These are phyloP conservation scores for Escallonia herrerae DNA, from an alignment of 129 eudicot genomes.

Conservation along the genomic window DNA sequence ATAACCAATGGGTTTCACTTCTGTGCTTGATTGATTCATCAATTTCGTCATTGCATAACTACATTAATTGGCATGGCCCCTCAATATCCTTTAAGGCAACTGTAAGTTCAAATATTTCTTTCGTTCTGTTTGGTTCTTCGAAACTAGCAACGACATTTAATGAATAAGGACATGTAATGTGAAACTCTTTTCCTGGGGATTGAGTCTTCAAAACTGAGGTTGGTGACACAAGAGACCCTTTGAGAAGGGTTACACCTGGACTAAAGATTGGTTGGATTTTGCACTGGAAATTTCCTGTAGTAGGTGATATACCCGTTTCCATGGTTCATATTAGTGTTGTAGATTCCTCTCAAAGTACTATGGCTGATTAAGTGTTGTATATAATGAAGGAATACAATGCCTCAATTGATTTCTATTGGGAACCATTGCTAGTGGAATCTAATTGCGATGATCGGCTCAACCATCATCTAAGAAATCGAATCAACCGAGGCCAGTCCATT, in stretches of 20 bases:
- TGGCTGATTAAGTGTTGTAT: background rate
- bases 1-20: constrained; percentile 41
- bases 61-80: background rate
- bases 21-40: constrained; percentile 30
- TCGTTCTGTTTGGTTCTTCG: no score
- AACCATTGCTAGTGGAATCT: constrained; percentile 62
- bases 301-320: no score
- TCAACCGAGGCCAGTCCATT: constrained; percentile 27
- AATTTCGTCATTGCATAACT: background rate
- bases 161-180: no score
- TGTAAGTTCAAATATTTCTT: background rate
- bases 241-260: no score
- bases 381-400: constrained; percentile 55
- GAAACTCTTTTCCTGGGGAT: no score
- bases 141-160: no score
- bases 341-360: background rate
- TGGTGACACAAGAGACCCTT: no score
- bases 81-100: constrained; percentile 11
- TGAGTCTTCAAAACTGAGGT: no score
- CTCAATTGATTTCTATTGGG: constrained; percentile 66
- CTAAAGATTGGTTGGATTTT: no score
- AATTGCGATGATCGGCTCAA: constrained; percentile 44
- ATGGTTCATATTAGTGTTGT: no score
- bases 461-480: constrained; percentile 33
- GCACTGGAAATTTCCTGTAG: no score